phyloP scores from a whole-genome alignment of 2,329 filamentous ascomycete genomes.

The Tolypocladium ophioglossoides region DNA sequence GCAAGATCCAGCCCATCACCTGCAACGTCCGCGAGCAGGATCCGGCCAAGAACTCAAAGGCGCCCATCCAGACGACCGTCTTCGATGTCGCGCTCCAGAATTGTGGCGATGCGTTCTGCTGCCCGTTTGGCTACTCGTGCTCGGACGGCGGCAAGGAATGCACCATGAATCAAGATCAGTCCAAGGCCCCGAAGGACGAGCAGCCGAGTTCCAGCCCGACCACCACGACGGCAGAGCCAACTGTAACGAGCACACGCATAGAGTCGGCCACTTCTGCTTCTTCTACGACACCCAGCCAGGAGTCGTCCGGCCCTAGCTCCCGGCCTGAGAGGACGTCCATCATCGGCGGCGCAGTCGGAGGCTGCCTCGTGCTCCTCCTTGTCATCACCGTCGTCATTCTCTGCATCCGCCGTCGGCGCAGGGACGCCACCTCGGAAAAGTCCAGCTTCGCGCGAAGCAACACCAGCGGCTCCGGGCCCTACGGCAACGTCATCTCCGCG shows the following conservation, averaged over 20 bases:
- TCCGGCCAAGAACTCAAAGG: slow-evolving; percentile 40
- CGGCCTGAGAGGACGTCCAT: slow-evolving; percentile 26
- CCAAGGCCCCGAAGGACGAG: slow-evolving; percentile 21
- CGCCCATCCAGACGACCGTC: slow-evolving; percentile 55
- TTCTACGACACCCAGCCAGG: slow-evolving; percentile 5
- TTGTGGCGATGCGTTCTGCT: slow-evolving; percentile 52
- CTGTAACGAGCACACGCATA: slow-evolving; percentile 11
- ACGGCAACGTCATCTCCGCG: slow-evolving; percentile 43
- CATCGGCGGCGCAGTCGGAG: slow-evolving; percentile 37
- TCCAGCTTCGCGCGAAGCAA: slow-evolving; percentile 8
- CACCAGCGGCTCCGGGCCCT: slow-evolving; percentile 9
- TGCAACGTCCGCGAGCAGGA: slow-evolving; percentile 56
- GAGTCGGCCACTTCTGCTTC: slow-evolving; percentile 10
- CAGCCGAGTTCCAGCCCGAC: slow-evolving; percentile 7
- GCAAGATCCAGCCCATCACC: slow-evolving; percentile 49
- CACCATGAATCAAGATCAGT: slow-evolving; percentile 39
- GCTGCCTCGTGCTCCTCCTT: slow-evolving; percentile 30
- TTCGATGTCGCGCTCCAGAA: slow-evolving; percentile 42
- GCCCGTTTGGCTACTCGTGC: slow-evolving; percentile 64
- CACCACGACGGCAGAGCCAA: slow-evolving; percentile 10
- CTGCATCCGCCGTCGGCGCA: slow-evolving; percentile 22
- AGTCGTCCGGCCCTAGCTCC: slow-evolving; percentile 4
- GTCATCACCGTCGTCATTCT: slow-evolving; percentile 28
- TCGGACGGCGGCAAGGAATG: slow-evolving; percentile 35
- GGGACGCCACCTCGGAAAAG: slow-evolving; percentile 7